A percentile compares a stretch with the other conserved stretches of the same genome.
Evolutionary conservation across 2,329 filamentous ascomycete genomes (phyloP).

Genomic region (Monascus ruber): DNA sequence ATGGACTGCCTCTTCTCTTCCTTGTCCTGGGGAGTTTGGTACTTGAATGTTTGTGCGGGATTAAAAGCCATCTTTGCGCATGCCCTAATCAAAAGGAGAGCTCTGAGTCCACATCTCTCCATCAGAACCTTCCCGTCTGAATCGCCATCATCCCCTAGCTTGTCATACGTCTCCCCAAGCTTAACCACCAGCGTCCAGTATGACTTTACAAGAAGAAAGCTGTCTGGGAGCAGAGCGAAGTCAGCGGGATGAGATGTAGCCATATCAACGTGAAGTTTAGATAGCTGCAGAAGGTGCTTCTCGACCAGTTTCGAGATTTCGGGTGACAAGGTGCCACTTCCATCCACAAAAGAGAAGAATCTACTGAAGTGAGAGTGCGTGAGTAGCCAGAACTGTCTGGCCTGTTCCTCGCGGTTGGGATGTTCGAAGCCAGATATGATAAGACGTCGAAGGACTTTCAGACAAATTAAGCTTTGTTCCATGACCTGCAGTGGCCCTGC

Average conservation of each 20-base stretch:
- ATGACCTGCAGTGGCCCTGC: conserved; percentile 52
- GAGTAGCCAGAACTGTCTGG: conserved; percentile 68
- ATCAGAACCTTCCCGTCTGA: conserved; percentile 45
- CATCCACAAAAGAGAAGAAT: conserved; percentile 54
- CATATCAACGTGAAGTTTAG: conserved; percentile 86
- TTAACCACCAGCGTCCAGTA: conserved; percentile 77
- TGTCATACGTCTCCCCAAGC: conserved; percentile 58
- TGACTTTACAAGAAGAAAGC: conserved; percentile 61
- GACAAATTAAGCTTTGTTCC: conserved; percentile 63
- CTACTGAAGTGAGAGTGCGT: conserved; percentile 68
- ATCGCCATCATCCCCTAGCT: conserved; percentile 34
- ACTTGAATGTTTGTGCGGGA: conserved; percentile 72
- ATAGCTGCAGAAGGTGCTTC: conserved; percentile 79
- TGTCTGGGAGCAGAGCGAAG: conserved; percentile 72
- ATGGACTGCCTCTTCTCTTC: conserved; percentile 63
- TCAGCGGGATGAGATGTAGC: conserved; percentile 66
- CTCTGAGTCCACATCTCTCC: conserved; percentile 73
- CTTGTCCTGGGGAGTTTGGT: conserved; percentile 61
- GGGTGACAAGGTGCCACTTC: conserved; percentile 42
- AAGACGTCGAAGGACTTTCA: conserved; percentile 71
- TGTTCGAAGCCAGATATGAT: conserved; percentile 72
- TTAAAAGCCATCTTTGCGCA: conserved; percentile 79
- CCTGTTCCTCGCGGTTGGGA: conserved; percentile 65
- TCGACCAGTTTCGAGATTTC: conserved; percentile 55
- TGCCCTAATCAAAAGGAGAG: conserved; percentile 66